phyloP scores from a whole-genome alignment of 2,329 filamentous ascomycete species.

The Diaporthe australafricana region DNA sequence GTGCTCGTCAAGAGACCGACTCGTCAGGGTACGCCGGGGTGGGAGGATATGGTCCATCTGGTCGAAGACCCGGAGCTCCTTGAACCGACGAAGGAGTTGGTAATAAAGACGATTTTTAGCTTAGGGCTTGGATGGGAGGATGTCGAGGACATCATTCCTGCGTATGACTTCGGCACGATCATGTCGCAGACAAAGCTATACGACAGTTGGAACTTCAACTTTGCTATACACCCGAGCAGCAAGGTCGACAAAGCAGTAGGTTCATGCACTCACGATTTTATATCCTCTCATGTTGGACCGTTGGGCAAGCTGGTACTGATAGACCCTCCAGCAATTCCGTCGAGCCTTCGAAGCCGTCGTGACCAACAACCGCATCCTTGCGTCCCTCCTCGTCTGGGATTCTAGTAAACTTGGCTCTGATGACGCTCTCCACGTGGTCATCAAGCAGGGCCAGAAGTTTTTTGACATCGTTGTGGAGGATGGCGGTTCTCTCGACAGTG shows the following conservation, averaged over 20 bases:
- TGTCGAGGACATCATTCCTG: slow-evolving; percentile 33
- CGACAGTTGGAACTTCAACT: slow-evolving; percentile 34
- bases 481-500: slow-evolving; percentile 15
- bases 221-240: slow-evolving; percentile 9
- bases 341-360: slow-evolving; percentile 29
- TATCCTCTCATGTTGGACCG: too few species aligned
- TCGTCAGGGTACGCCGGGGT: slow-evolving; percentile 26
- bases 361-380: slow-evolving; percentile 32
- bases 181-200: slow-evolving; percentile 28
- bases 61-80: slow-evolving; percentile 22
- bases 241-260: slow-evolving; percentile 17
- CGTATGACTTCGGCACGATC: slow-evolving; percentile 26
- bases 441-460: slow-evolving; percentile 28
- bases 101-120: slow-evolving; percentile 17
- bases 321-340: slow-evolving; percentile 17
- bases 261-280: neutral
- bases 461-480: slow-evolving; percentile 30
- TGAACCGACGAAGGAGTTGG: slow-evolving; percentile 29
- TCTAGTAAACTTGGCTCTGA: neutral
- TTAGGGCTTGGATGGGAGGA: slow-evolving; percentile 31
- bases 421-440: slow-evolving; percentile 29
- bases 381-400: slow-evolving; percentile 34
- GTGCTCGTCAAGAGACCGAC: slow-evolving; percentile 1
- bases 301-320: neutral
- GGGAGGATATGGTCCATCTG: slow-evolving; percentile 37